These are phyloP conservation scores for Globisporangium nodosum DNA, from an alignment of 352 stramenopile species.

Conservation along the genomic window DNA sequence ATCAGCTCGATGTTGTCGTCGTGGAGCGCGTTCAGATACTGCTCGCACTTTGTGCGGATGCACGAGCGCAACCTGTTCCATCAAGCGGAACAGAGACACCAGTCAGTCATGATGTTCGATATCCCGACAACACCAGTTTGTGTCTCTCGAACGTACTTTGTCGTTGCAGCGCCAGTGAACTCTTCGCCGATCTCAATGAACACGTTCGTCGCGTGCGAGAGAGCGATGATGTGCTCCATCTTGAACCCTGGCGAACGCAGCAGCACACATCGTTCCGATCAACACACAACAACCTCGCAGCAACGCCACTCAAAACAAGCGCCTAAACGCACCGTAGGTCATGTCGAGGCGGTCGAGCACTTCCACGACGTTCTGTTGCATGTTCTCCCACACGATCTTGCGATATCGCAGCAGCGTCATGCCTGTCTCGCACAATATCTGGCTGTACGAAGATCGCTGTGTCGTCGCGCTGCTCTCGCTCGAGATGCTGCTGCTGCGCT, in stretches of 20 bases:
- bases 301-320: not conserved
- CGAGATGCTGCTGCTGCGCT: slow-evolving; percentile 28
- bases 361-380: slow-evolving; percentile 76
- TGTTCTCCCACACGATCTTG: slow-evolving; percentile 85
- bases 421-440: slow-evolving; percentile 70
- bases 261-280: not conserved
- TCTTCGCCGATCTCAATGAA: slow-evolving; percentile 85
- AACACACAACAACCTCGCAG: not conserved
- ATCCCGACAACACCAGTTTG: not conserved
- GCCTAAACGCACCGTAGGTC: slow-evolving; percentile 42
- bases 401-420: slow-evolving; percentile 76
- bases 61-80: slow-evolving; percentile 46
- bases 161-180: slow-evolving; percentile 65
- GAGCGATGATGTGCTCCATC: slow-evolving; percentile 82
- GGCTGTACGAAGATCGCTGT: slow-evolving; percentile 44
- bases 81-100: not conserved
- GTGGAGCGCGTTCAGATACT: slow-evolving; percentile 75
- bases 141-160: slow-evolving; percentile 36
- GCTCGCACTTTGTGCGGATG: slow-evolving; percentile 73
- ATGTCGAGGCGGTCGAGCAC: slow-evolving; percentile 66
- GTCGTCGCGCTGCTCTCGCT: slow-evolving; percentile 13
- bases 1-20: slow-evolving; percentile 80
- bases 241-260: slow-evolving; percentile 56
- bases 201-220: slow-evolving; percentile 66
- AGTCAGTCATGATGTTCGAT: not conserved